Evolutionary conservation across 108 stramenopile genomes (phyloP), one percentile per base, ranked within the genome.

Genomic region (Fistulifera pelliculosa): DNA sequence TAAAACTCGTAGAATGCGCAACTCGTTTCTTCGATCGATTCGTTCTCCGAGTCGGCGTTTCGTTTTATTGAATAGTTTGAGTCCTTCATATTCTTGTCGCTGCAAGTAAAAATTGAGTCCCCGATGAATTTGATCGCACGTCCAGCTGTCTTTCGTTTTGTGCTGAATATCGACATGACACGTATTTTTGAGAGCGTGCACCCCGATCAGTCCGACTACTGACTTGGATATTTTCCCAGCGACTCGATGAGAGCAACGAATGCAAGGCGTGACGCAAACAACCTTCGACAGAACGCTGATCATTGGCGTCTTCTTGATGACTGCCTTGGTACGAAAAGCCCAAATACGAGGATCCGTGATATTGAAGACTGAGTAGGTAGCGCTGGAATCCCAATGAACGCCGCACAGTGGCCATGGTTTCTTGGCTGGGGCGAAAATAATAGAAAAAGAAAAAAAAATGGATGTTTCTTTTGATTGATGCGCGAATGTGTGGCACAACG

Each of bases 181-280:
- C 1, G 90, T 92, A 63, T 92, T 92, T 44, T 80, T 76, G 58
- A 82, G 64, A 13, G 90, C 85, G 69, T 92, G 90, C 90, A 19
- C 84, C 83, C 35, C 85, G 71, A 69, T 92, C 90, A 1, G 90
- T 92, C 19, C 90, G 70, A 13, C 81, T 83, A 41, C 68, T 70
- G 3, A 85, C 85, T 59, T 85, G 79, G 14, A 92, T 65, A 43
- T 92, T 84, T 50, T 21, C 11, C 1, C 31, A 16, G 16, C 5
- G 3, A 1, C 15, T 38, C 15, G 10, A 2, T 5, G 27, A 16
- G 17, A 85, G 71, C 21, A 85, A 48, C 22, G 52, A 38, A 38
- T 66, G 49, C 15, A 90, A 54, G 21, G 88, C 88, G 39, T 76
- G 59, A 50, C 81, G 71, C 22, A 85, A 62, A 43, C 77, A 54